Conservation (phyloP, 345 rosid genomes). For the Boechera stricta region DNA sequence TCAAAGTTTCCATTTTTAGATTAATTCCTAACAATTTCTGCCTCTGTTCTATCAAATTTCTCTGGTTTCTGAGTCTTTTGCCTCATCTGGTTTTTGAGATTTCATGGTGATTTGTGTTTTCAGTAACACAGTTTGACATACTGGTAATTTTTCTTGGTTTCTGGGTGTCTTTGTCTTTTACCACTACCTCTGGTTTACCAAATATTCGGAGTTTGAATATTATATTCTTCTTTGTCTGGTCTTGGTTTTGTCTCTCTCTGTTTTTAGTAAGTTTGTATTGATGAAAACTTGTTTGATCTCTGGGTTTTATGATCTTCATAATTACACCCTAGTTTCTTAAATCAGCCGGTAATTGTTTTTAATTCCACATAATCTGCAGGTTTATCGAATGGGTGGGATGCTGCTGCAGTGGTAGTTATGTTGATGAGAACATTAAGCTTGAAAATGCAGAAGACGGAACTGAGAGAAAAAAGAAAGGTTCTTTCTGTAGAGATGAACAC, state of each 20-base stretch:
- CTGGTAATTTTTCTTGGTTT: not conserved
- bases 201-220: not conserved
- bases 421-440: conserved; percentile 40
- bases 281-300: not conserved
- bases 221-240: not conserved
- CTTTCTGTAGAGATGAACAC: conserved; percentile 66
- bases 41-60: conserved; percentile 1
- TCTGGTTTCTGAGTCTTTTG: not conserved
- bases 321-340: not conserved
- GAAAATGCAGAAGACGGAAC: conserved; percentile 49
- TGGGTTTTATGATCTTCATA: not conserved
- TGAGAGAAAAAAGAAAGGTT: conserved; percentile 34
- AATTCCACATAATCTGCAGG: conserved; percentile 47
- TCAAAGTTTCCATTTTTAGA: conserved; percentile 15
- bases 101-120: not conserved
- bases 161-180: too few relatives aligned
- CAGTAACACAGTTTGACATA: too few relatives aligned
- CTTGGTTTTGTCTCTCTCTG: conserved; percentile 7
- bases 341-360: not conserved
- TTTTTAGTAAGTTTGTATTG: not conserved
- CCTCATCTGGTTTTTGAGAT: not conserved
- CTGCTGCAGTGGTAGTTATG: conserved; percentile 61
- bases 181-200: not conserved
- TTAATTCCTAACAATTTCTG: not conserved
- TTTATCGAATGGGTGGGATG: conserved; percentile 84